Conservation (phyloP, 2,329 filamentous ascomycete species). For the Plenodomus biglobosus region DNA sequence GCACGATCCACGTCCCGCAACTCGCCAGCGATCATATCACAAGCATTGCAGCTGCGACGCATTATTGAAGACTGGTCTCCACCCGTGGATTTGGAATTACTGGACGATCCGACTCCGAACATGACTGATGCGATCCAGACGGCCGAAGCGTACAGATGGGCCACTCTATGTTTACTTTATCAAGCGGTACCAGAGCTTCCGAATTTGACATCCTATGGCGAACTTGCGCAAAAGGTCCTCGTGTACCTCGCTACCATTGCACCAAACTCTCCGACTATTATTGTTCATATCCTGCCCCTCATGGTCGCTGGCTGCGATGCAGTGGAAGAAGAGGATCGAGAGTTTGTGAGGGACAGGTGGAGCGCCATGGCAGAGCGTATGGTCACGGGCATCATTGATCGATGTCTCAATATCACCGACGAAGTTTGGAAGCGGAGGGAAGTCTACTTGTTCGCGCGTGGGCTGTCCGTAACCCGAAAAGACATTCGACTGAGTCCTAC, state of each 20-base stretch:
- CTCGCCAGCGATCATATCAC: conserved; percentile 60
- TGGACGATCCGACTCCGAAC: conserved; percentile 61
- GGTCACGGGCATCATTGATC: conserved; percentile 66
- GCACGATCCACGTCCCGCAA: conserved; percentile 53
- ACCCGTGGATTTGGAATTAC: conserved; percentile 56
- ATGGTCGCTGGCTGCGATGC: conserved; percentile 67
- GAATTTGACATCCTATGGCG: conserved; percentile 54
- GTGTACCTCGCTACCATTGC: conserved; percentile 65
- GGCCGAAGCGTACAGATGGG: conserved; percentile 67
- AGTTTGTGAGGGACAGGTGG: conserved; percentile 66
- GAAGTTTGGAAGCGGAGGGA: conserved; percentile 70
- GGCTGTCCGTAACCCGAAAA: conserved; percentile 5
- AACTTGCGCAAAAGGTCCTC: conserved; percentile 63
- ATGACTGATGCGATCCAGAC: conserved; percentile 65
- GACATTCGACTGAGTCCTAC: conserved; percentile 5
- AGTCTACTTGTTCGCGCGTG: conserved; percentile 46
- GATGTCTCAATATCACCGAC: conserved; percentile 62
- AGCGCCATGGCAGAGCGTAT: conserved; percentile 60
- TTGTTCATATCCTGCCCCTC: conserved; percentile 69
- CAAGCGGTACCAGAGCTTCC: conserved; percentile 69
- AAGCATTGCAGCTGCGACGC: conserved; percentile 62
- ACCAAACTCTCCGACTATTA: conserved; percentile 61
- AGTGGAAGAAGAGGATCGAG: conserved; percentile 59
- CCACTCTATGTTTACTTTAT: conserved; percentile 64
- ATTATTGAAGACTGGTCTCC: conserved; percentile 63